phyloP scores from a whole-genome alignment of 1,284 basidiomycete genomes.

The Marasmius sp. region DNA sequence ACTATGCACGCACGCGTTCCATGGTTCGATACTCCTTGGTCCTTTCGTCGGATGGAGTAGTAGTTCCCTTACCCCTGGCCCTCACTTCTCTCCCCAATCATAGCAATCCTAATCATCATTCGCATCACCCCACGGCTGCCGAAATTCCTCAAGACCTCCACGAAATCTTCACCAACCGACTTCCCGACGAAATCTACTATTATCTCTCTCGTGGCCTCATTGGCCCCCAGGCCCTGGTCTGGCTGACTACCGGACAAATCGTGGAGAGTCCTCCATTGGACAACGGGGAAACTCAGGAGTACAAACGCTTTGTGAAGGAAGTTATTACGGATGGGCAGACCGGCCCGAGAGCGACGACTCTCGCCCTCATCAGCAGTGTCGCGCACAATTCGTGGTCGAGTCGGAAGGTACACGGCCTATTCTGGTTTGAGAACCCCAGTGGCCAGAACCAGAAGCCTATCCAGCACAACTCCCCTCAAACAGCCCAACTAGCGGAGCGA shows the following conservation, averaged over 20 bases:
- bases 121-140: conserved; percentile 72
- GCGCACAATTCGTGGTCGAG: conserved; percentile 79
- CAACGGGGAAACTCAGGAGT: conserved; percentile 94
- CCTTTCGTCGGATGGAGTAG: conserved; percentile 87
- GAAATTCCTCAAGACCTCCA: conserved; percentile 92
- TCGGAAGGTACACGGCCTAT: conserved; percentile 67
- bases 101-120: conserved; percentile 53
- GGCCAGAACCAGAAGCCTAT: conserved; percentile 57
- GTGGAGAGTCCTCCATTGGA: conserved; percentile 90
- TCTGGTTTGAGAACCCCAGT: conserved; percentile 73
- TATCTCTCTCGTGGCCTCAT: conserved; percentile 93
- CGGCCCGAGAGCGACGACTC: conserved; percentile 87
- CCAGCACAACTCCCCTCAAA: conserved; percentile 75
- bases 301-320: conserved; percentile 92
- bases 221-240: conserved; percentile 84
- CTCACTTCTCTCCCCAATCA: conserved; percentile 51
- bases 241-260: conserved; percentile 85
- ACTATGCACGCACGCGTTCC: conserved; percentile 87
- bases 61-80: conserved; percentile 86
- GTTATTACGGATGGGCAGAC: conserved; percentile 92
- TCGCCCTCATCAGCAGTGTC: conserved; percentile 82
- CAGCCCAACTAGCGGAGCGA: conserved; percentile 84
- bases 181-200: conserved; percentile 97
- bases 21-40: conserved; percentile 95
- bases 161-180: conserved; percentile 91